These are phyloP conservation scores for Hanseniaspora mollemarum DNA, from an alignment of 805 yeast genomes.

Conservation along the genomic window DNA sequence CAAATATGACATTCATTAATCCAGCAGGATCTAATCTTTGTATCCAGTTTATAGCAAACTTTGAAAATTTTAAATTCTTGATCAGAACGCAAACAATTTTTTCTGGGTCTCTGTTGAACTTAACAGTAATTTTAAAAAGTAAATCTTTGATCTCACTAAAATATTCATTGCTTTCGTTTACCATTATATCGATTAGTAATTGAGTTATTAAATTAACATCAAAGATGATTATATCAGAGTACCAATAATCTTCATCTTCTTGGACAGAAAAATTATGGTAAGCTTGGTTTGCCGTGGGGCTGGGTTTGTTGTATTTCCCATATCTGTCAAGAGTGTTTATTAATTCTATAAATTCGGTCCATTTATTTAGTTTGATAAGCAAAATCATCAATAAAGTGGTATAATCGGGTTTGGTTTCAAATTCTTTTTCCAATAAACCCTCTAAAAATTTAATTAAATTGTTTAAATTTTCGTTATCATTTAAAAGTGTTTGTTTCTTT, in stretches of 20 bases:
- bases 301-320: constrained; percentile 21
- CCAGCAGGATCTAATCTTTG: constrained; percentile 36
- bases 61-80: constrained; percentile 50
- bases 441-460: constrained; percentile 52
- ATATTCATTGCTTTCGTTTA: constrained; percentile 1
- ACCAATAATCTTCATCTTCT: constrained; percentile 31
- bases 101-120: constrained; percentile 54
- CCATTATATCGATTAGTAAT: constrained; percentile 53
- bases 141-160: constrained; percentile 41
- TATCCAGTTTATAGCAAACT: constrained; percentile 52
- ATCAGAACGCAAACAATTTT: constrained; percentile 65
- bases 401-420: constrained; percentile 61
- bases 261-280: constrained; percentile 27
- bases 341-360: constrained; percentile 46
- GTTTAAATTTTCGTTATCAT: neutral
- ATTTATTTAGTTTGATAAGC: constrained; percentile 61
- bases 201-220: constrained; percentile 58
- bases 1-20: constrained; percentile 11
- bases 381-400: constrained; percentile 68
- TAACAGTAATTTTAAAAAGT: constrained; percentile 59
- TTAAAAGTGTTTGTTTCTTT: neutral
- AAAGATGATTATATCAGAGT: constrained; percentile 32
- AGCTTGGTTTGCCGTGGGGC: constrained; percentile 24
- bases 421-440: constrained; percentile 43
- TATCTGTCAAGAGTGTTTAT: constrained; percentile 33